These are phyloP conservation scores for Paecilomyces dactylethromorphus DNA, from an alignment of 2,329 filamentous ascomycete genomes.

Conservation along the genomic window DNA sequence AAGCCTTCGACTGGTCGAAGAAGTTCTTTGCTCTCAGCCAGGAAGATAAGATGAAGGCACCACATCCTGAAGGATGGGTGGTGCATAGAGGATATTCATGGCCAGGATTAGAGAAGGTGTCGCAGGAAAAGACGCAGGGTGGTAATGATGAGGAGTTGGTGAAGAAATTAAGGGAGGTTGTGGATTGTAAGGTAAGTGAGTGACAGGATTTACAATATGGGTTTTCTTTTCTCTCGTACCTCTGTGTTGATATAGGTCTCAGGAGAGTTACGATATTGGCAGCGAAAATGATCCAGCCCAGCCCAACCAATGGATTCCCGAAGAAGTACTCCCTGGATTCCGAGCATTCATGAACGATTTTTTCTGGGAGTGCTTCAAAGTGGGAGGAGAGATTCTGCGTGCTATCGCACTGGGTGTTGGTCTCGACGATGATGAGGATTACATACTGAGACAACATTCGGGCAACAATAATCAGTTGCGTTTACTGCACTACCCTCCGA, in stretches of 20 bases:
- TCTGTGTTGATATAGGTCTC: not conserved
- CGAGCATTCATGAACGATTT: constrained; percentile 43
- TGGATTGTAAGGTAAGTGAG: constrained; percentile 46
- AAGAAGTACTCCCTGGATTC: constrained; percentile 41
- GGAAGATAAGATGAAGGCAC: constrained; percentile 43
- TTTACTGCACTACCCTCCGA: constrained; percentile 52
- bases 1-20: constrained; percentile 40
- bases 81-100: constrained; percentile 52
- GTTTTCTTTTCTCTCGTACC: constrained; percentile 1
- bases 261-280: constrained; percentile 50
- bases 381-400: constrained; percentile 41
- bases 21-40: constrained; percentile 39
- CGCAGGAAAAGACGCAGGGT: constrained; percentile 37
- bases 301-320: constrained; percentile 46
- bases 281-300: constrained; percentile 39
- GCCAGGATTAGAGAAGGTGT: constrained; percentile 50
- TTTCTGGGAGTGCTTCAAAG: constrained; percentile 42
- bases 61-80: constrained; percentile 42
- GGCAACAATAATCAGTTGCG: constrained; percentile 55
- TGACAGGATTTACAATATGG: not conserved
- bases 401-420: constrained; percentile 42
- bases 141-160: constrained; percentile 34
- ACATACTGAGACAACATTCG: constrained; percentile 45
- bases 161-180: constrained; percentile 38
- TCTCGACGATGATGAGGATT: constrained; percentile 36